phyloP scores from a whole-genome alignment of 2,329 filamentous ascomycete species.

The Colletotrichum magnum region DNA sequence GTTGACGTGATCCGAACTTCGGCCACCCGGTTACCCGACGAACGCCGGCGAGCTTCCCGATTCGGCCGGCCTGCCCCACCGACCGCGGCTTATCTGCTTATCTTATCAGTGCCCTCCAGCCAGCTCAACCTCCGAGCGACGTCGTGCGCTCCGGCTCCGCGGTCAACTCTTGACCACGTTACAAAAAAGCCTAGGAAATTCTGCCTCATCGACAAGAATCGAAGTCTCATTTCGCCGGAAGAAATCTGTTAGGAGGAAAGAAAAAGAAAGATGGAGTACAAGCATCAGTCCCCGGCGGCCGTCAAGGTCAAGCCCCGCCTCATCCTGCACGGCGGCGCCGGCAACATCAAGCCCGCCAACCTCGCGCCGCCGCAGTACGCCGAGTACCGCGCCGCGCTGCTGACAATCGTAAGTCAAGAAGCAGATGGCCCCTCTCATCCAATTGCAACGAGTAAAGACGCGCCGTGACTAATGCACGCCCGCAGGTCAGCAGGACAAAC shows the following conservation, averaged over 20 bases:
- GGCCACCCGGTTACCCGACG: slow-evolving; percentile 27
- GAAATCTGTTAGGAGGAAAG: background rate
- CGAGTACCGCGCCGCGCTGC: slow-evolving; percentile 72
- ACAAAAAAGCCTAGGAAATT: background rate
- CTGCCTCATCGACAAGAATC: background rate
- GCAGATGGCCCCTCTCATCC: background rate
- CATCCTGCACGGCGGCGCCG: slow-evolving; percentile 82
- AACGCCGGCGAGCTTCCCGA: slow-evolving; percentile 34
- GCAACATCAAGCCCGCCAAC: slow-evolving; percentile 74
- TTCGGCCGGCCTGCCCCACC: background rate
- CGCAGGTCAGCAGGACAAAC: slow-evolving; percentile 60
- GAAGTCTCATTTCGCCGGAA: background rate
- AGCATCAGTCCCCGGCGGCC: slow-evolving; percentile 41
- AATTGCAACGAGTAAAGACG: too few species aligned
- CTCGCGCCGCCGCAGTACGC: slow-evolving; percentile 71
- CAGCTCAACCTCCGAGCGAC: background rate
- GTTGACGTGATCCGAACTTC: slow-evolving; percentile 39
- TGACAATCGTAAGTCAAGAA: slow-evolving; percentile 67
- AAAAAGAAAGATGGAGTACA: slow-evolving; percentile 59
- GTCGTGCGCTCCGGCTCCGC: background rate
- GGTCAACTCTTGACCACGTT: background rate
- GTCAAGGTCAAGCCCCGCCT: slow-evolving; percentile 66
- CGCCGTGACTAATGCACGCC: background rate
- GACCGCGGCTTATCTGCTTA: slow-evolving; percentile 13
- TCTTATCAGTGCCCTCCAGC: slow-evolving; percentile 23